Evolutionary conservation across 1,284 basidiomycete species (phyloP), one percentile per base, ranked within the genome.

Genomic region (Pascua guehoae): DNA sequence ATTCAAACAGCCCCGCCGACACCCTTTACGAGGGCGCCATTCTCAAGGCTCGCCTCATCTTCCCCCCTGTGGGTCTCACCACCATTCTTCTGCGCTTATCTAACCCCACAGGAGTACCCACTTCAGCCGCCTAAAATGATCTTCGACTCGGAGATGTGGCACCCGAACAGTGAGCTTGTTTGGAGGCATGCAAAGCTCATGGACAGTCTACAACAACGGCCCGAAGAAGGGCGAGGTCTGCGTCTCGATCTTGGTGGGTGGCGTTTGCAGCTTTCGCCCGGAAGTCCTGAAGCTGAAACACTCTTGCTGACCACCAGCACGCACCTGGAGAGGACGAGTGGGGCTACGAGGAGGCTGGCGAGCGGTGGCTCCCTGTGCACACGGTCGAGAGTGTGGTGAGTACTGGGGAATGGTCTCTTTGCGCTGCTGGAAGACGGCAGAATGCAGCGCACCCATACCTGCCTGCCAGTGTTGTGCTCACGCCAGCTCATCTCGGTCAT

Each of bases 311-410:
- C 46, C n/a, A 32, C 8, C 47, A 68, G 90, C 95, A 99, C 72
- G 86, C 91, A 41, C 96, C 96, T 2, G 95, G 93, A 49, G 90
- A 95, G 58, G 96, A 99, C 78, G 89, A 98, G 77, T 98, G 91
- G 74, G 96, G 96, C 9, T 98, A 94, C 70, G 96, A 99, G 76
- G 91, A 97, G 70, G 94, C 96, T 0, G 88, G 91, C 51, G 96
- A 99, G 80, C 80, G 96, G 61, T 99, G 96, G 96, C 81, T 95
- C 76, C 96, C 96, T 0, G 92, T 99, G 18, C 96, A 98, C 73
- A 90, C 89, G 0, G 88, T 97, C 46, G 94, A 98, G 79, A 93
- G 92, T 11, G 98, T 99, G 62, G 95, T 97, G 66, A 76, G 93
- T 82, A 2, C 12, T 16, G 8, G 11, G 8, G 10, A 51, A 12